A percentile compares a stretch with the other conserved stretches of the same genome.
phyloP scores from a whole-genome alignment of 495 filamentous ascomycete genomes.

The Penicillium alfredii region DNA sequence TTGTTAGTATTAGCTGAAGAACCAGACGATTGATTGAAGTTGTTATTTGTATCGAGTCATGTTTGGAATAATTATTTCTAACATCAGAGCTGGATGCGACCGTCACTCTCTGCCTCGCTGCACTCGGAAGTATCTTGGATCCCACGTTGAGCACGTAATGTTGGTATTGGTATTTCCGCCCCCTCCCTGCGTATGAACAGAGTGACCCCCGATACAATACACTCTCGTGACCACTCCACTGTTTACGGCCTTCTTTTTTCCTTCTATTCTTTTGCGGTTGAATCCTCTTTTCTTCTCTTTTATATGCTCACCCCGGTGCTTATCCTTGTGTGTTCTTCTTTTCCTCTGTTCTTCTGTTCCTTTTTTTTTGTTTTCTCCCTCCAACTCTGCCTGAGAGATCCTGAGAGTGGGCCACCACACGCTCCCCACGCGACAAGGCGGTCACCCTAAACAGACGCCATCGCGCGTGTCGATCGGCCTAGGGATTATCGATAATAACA shows the following conservation, averaged over 20 bases:
- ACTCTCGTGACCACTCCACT: slow-evolving; percentile 18
- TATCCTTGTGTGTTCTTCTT: slow-evolving; percentile 5
- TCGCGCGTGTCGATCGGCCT: slow-evolving; percentile 26
- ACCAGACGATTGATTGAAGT: no score
- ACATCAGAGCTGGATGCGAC: no score
- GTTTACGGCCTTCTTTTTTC: slow-evolving; percentile 24
- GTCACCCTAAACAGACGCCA: slow-evolving; percentile 32
- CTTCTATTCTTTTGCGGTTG: slow-evolving; percentile 4
- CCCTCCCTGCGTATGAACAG: background rate
- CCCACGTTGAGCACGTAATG: slow-evolving; percentile 18
- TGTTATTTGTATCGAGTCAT: no score
- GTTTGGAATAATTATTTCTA: no score
- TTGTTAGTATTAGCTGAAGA: no score
- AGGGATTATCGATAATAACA: slow-evolving; percentile 33
- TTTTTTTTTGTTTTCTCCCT: slow-evolving; percentile 1
- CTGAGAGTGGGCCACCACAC: slow-evolving; percentile 5
- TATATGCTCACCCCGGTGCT: slow-evolving; percentile 3
- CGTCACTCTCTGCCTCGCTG: no score
- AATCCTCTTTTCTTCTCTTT: slow-evolving; percentile 2
- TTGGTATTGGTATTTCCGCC: slow-evolving; percentile 21
- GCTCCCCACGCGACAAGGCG: slow-evolving; percentile 32
- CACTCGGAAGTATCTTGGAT: slow-evolving; percentile 28
- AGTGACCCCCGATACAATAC: slow-evolving; percentile 12
- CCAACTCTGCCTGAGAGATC: background rate
- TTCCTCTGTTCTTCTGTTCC: slow-evolving; percentile 9